These are phyloP conservation scores for Lasiodiplodia theobromae DNA, from an alignment of 2,329 filamentous ascomycete species.

Conservation along the genomic window DNA sequence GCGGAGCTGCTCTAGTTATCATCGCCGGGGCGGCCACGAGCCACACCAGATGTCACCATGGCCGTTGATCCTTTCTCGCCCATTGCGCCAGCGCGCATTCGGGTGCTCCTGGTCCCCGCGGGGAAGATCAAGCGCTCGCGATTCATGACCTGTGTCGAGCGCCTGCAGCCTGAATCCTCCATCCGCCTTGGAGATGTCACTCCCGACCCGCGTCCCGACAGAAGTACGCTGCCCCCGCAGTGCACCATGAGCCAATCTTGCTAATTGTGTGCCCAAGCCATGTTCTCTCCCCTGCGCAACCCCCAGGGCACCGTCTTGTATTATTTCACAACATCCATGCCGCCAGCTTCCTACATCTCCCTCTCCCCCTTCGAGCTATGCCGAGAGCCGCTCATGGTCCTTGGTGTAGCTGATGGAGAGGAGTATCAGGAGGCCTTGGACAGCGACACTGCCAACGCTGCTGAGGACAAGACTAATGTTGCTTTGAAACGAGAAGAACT, in stretches of 20 bases:
- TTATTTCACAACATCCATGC: constrained; percentile 81
- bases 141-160: constrained; percentile 79
- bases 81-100: constrained; percentile 88
- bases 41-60: constrained; percentile 68
- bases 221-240: constrained; percentile 68
- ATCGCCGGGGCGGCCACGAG: not conserved
- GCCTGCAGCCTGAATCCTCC: constrained; percentile 79
- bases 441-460: constrained; percentile 32
- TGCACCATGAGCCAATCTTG: constrained; percentile 16
- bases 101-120: constrained; percentile 84
- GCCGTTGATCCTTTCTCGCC: constrained; percentile 88
- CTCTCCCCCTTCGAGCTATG: constrained; percentile 90
- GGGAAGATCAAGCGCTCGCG: constrained; percentile 83
- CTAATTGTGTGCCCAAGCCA: constrained; percentile 64
- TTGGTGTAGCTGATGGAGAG: constrained; percentile 83
- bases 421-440: constrained; percentile 67
- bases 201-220: constrained; percentile 82
- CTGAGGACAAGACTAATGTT: constrained; percentile 35
- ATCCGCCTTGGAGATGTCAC: constrained; percentile 86
- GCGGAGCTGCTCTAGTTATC: constrained; percentile 7
- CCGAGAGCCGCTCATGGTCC: constrained; percentile 80
- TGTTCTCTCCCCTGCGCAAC: constrained; percentile 92
- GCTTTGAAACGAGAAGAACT: constrained; percentile 40
- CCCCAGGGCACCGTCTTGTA: constrained; percentile 87
- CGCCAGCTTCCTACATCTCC: constrained; percentile 79